phyloP scores from a whole-genome alignment of 306 rosid genomes.

The Cicer bijugum region DNA sequence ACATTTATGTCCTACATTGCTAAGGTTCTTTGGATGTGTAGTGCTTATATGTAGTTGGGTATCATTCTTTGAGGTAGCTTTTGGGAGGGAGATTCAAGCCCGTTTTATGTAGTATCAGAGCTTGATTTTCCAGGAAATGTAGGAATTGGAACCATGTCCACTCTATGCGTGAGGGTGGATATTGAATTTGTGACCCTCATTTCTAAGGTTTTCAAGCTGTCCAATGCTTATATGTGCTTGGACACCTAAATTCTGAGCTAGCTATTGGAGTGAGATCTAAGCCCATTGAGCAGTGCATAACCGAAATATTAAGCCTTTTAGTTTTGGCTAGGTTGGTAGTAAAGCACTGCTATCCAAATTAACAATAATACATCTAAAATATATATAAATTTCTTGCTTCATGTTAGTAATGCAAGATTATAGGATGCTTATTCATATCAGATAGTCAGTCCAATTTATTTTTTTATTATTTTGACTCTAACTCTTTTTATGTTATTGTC shows the following conservation, averaged over 20 bases:
- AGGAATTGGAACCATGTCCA: no score
- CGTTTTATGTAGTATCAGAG: no score
- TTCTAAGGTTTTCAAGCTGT: not conserved
- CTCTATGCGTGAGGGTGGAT: not conserved
- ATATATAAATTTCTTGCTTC: constrained; percentile 11
- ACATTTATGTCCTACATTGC: not conserved
- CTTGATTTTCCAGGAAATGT: no score
- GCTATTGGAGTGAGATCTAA: not conserved
- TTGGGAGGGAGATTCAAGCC: not conserved
- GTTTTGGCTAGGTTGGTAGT: constrained; percentile 32
- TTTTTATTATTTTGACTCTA: constrained; percentile 7
- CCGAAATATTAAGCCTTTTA: not conserved
- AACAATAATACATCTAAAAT: not conserved
- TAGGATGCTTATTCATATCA: constrained; percentile 32
- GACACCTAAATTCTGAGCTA: not conserved
- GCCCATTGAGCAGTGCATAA: not conserved
- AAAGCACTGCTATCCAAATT: constrained; percentile 14
- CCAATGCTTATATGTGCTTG: not conserved
- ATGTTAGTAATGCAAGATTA: constrained; percentile 28
- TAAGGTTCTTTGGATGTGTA: not conserved
- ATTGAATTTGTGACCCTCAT: not conserved
- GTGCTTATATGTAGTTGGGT: not conserved
- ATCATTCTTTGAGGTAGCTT: not conserved
- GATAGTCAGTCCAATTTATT: constrained; percentile 36
- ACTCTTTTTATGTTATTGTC: constrained; percentile 29